A percentile compares a stretch with the other conserved stretches of the same genome.
phyloP scores from a whole-genome alignment of 805 yeast species.

The Wickerhamiella sergipiensis region DNA sequence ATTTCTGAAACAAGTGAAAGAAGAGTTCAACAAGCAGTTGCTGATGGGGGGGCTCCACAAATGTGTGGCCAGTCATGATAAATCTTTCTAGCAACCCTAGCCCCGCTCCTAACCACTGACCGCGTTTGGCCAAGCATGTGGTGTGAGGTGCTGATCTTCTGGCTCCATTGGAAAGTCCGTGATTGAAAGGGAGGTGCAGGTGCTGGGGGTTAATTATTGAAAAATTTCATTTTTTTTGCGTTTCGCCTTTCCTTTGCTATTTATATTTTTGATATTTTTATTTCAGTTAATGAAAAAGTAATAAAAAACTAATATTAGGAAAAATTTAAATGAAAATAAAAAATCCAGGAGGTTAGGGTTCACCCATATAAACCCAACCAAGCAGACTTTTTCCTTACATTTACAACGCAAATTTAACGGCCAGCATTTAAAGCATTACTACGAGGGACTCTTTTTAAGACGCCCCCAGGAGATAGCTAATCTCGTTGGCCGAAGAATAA shows the following conservation, averaged over 20 bases:
- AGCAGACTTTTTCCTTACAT: slow-evolving; percentile 1
- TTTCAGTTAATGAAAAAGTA: too few relatives aligned
- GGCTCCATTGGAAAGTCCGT: too few relatives aligned
- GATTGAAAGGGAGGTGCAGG: too few relatives aligned
- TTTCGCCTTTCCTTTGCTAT: too few relatives aligned
- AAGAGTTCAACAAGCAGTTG: background rate
- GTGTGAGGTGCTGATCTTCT: background rate
- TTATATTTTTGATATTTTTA: too few relatives aligned
- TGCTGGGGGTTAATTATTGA: too few relatives aligned
- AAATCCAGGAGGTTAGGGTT: background rate
- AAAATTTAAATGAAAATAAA: too few relatives aligned
- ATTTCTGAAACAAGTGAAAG: background rate
- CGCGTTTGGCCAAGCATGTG: background rate
- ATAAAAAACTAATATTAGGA: too few relatives aligned
- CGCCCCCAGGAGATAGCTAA: slow-evolving; percentile 26
- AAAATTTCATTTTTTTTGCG: too few relatives aligned
- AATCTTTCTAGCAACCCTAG: background rate
- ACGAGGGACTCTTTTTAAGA: slow-evolving; percentile 26
- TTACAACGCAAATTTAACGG: slow-evolving; percentile 24
- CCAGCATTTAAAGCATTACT: slow-evolving; percentile 24
- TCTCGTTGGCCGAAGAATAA: slow-evolving; percentile 38
- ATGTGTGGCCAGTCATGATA: slow-evolving; percentile 2
- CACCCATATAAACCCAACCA: slow-evolving; percentile 2
- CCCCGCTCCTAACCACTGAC: background rate
- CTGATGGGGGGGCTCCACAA: background rate